Evolutionary conservation across 1,284 basidiomycete species (phyloP).

Genomic region (Paramarasmius palmivorus): DNA sequence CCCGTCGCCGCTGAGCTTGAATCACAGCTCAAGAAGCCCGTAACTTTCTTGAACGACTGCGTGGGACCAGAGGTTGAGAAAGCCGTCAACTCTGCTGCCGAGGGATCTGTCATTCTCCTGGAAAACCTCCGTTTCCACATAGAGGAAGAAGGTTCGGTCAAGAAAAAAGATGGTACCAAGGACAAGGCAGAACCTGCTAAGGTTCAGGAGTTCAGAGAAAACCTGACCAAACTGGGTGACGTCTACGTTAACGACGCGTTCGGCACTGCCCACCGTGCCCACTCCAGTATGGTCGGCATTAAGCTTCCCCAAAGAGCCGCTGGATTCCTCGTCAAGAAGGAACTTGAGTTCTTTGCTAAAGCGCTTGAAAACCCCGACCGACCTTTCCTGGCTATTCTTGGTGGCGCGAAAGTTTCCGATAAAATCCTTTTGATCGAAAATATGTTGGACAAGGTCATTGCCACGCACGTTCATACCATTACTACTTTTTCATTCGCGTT

Average conservation of each 20-base stretch:
- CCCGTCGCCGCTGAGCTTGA: constrained; percentile 81
- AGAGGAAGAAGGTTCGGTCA: constrained; percentile 94
- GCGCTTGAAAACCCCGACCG: constrained; percentile 93
- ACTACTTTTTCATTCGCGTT: constrained; percentile 6
- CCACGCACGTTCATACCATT: not conserved
- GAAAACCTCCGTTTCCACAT: constrained; percentile 99
- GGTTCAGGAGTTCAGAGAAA: constrained; percentile 84
- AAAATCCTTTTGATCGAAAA: constrained; percentile 99
- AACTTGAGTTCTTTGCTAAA: constrained; percentile 98
- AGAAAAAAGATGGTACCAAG: constrained; percentile 92
- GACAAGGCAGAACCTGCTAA: constrained; percentile 86
- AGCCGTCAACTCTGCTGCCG: constrained; percentile 68
- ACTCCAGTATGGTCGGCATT: constrained; percentile 98
- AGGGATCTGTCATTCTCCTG: constrained; percentile 88
- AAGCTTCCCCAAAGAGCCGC: constrained; percentile 92
- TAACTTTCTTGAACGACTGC: constrained; percentile 86
- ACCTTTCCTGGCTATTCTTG: constrained; percentile 97
- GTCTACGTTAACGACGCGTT: constrained; percentile 99
- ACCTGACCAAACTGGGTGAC: constrained; percentile 91
- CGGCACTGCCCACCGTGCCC: constrained; percentile 97
- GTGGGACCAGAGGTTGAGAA: constrained; percentile 87
- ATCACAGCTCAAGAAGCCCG: constrained; percentile 66
- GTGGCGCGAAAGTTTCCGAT: constrained; percentile 98
- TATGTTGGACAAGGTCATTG: constrained; percentile 92
- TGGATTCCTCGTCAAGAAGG: constrained; percentile 98